phyloP scores from a whole-genome alignment of 1,284 basidiomycete genomes.

The Schizophyllum amplum region DNA sequence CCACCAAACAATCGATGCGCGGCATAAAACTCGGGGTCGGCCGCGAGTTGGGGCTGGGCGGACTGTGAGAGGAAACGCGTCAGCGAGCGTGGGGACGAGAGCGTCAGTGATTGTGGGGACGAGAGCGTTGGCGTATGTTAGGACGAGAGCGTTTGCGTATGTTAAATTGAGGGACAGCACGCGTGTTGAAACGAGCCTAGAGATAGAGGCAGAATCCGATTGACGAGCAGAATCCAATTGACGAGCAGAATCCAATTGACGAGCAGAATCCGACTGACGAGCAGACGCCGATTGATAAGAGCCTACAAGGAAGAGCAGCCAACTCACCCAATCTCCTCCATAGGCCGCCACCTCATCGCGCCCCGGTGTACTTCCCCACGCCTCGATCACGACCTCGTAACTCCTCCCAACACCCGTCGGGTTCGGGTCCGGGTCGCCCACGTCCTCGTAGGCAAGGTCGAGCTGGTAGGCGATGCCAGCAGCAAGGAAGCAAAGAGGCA shows the following conservation, averaged over 20 bases:
- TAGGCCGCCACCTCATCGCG: background rate
- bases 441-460: slow-evolving; percentile 34
- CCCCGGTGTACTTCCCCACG: background rate
- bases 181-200: no score
- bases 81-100: background rate
- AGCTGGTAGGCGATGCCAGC: slow-evolving; percentile 17
- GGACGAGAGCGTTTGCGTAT: no score
- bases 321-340: slow-evolving; percentile 11
- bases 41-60: slow-evolving; percentile 26
- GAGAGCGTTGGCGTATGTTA: no score
- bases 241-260: no score
- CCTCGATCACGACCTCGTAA: background rate
- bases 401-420: slow-evolving; percentile 15
- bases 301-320: slow-evolving; percentile 23
- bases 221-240: no score
- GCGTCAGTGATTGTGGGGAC: no score
- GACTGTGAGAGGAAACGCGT: slow-evolving; percentile 15
- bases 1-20: slow-evolving; percentile 31
- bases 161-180: no score
- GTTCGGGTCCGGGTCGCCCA: slow-evolving; percentile 32
- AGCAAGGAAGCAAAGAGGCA: background rate
- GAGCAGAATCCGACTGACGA: no score
- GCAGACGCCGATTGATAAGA: no score
- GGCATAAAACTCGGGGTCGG: slow-evolving; percentile 28
- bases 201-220: no score